phyloP scores from a whole-genome alignment of 1,284 basidiomycete genomes.

The Lignosus rhinocerotis region DNA sequence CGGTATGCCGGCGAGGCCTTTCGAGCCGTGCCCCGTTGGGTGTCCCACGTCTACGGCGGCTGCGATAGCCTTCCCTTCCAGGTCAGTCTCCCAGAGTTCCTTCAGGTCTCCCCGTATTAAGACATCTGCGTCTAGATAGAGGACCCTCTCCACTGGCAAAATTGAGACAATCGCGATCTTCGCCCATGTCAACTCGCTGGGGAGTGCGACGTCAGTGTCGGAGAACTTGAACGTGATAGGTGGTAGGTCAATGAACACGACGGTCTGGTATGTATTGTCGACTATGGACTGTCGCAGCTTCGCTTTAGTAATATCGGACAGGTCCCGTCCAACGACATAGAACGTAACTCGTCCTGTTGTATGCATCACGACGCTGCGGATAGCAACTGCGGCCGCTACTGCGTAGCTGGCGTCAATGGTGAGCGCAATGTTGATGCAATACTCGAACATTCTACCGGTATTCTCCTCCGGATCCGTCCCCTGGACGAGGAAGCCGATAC shows the following conservation, averaged over 20 bases:
- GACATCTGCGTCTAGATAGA: constrained; percentile 57
- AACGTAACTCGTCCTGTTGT: constrained; percentile 45
- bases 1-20: constrained; percentile 27
- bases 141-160: constrained; percentile 50
- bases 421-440: constrained; percentile 51
- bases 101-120: constrained; percentile 45
- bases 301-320: constrained; percentile 38
- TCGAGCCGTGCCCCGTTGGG: constrained; percentile 45
- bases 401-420: constrained; percentile 46
- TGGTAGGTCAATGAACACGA: constrained; percentile 44
- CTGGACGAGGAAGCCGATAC: constrained; percentile 51
- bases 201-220: constrained; percentile 30
- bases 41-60: constrained; percentile 52
- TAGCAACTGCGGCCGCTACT: constrained; percentile 49
- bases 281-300: constrained; percentile 37
- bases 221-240: constrained; percentile 7
- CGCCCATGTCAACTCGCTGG: constrained; percentile 44
- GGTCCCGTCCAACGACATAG: constrained; percentile 51
- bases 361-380: constrained; percentile 42
- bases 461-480: constrained; percentile 6
- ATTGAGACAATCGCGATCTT: constrained; percentile 48
- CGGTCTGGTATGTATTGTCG: constrained; percentile 33
- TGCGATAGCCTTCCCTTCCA: constrained; percentile 42
- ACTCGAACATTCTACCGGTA: constrained; percentile 36
- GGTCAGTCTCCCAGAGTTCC: constrained; percentile 47